Evolutionary conservation across 2,329 filamentous ascomycete species (phyloP).

Genomic region (Aspergillus calidoustus): DNA sequence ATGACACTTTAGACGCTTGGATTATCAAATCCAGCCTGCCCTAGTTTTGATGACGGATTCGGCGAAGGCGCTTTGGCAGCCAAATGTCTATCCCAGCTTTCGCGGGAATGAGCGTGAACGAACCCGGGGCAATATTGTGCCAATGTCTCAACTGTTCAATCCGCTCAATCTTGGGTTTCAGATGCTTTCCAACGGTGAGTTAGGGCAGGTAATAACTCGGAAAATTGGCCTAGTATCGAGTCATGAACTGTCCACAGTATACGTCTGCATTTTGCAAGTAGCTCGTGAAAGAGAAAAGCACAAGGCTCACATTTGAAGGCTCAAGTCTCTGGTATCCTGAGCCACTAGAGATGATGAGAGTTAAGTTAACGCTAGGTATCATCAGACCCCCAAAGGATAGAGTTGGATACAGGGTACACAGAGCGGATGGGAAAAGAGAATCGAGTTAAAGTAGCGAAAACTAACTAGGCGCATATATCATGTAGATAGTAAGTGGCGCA

Average conservation of each 20-base stretch:
- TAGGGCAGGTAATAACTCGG: background rate
- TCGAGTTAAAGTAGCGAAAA: background rate
- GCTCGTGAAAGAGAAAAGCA: background rate
- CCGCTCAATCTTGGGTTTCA: background rate
- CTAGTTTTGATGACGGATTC: background rate
- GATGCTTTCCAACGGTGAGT: background rate
- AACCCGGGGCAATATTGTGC: too few relatives aligned
- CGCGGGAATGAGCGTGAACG: too few relatives aligned
- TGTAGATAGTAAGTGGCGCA: background rate
- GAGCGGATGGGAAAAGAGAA: background rate
- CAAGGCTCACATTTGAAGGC: conserved; percentile 4
- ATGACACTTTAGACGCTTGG: background rate
- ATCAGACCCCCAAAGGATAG: background rate
- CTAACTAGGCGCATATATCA: conserved; percentile 3
- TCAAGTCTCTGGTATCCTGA: background rate
- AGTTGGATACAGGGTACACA: background rate
- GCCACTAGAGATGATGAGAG: background rate
- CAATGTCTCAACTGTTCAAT: background rate
- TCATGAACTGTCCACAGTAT: conserved; percentile 10
- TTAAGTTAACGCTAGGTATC: background rate
- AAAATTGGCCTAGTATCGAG: conserved; percentile 1
- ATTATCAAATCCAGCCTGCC: background rate
- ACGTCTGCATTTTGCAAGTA: conserved; percentile 6
- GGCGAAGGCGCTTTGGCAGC: background rate
- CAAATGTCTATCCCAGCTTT: background rate